A percentile compares a stretch with the other conserved stretches of the same genome.
These are phyloP conservation scores for Asterophora lycoperdoides DNA, from an alignment of 768 basidiomycete genomes.

Conservation along the genomic window DNA sequence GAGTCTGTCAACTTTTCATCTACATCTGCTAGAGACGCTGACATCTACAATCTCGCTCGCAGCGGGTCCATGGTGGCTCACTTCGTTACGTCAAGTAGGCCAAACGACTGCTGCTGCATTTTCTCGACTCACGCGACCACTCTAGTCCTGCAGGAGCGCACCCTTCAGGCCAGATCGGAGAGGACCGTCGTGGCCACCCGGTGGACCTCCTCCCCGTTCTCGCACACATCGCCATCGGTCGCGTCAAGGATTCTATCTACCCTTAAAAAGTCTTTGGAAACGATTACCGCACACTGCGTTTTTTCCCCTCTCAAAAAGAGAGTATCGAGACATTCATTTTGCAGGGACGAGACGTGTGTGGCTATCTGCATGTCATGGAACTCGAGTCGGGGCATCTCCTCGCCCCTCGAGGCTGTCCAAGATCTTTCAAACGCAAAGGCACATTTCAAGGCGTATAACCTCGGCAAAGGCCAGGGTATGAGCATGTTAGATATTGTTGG, in stretches of 20 bases:
- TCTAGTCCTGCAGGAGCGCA: slow-evolving; percentile 95
- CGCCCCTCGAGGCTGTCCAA: slow-evolving; percentile 76
- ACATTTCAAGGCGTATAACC: slow-evolving; percentile 92
- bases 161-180: slow-evolving; percentile 91
- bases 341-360: slow-evolving; percentile 94
- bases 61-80: slow-evolving; percentile 79
- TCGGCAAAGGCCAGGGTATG: slow-evolving; percentile 89
- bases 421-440: slow-evolving; percentile 54
- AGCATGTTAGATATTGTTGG: slow-evolving; percentile 92
- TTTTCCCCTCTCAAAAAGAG: slow-evolving; percentile 2
- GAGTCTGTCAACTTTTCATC: slow-evolving; percentile 22
- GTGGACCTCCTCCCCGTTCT: slow-evolving; percentile 92
- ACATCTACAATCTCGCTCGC: slow-evolving; percentile 1
- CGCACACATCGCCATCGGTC: slow-evolving; percentile 91
- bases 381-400: slow-evolving; percentile 92
- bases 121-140: not conserved
- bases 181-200: slow-evolving; percentile 93
- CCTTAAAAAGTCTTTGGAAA: slow-evolving; percentile 90
- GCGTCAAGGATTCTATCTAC: slow-evolving; percentile 65
- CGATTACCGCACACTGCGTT: slow-evolving; percentile 89
- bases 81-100: slow-evolving; percentile 95
- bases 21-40: not conserved
- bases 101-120: not conserved
- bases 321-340: not conserved
- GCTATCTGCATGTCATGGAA: slow-evolving; percentile 92